Percentiles rank a stretch among this genome's conserved stretches.
These are phyloP conservation scores for Flammula alnicola DNA, from an alignment of 1,284 basidiomycete genomes.

Conservation along the genomic window DNA sequence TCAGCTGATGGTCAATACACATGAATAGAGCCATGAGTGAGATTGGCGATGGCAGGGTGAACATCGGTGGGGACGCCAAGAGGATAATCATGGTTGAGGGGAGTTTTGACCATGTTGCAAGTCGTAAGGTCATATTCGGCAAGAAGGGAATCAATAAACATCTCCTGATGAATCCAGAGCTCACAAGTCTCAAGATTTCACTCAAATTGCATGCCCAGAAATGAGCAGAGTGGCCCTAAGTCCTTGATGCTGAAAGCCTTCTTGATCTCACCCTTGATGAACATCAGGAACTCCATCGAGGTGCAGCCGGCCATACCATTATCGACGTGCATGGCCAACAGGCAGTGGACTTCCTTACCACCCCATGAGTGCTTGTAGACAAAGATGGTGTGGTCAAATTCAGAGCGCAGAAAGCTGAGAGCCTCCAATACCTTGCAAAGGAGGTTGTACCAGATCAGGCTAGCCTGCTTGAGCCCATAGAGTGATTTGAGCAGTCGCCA, in stretches of 20 bases:
- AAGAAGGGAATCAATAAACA: conserved; percentile 9
- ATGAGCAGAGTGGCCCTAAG: conserved; percentile 8
- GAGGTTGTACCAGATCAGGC: conserved; percentile 26
- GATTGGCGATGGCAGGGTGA: background rate
- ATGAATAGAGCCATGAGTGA: too few relatives aligned
- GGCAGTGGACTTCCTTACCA: conserved; percentile 3
- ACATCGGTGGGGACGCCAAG: background rate
- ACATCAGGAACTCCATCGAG: conserved; percentile 1
- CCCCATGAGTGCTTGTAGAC: conserved; percentile 6
- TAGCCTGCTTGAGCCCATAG: conserved; percentile 30
- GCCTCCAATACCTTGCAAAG: conserved; percentile 14
- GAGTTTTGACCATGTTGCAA: conserved; percentile 7
- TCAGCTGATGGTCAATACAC: too few relatives aligned
- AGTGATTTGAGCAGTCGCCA: conserved; percentile 20
- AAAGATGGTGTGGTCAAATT: conserved; percentile 12
- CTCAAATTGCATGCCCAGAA: conserved; percentile 14
- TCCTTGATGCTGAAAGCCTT: conserved; percentile 20
- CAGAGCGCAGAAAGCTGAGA: conserved; percentile 7
- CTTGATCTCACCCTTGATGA: conserved; percentile 12
- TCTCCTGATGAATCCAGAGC: conserved; percentile 14
- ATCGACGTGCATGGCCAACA: conserved; percentile 16
- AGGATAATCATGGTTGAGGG: conserved; percentile 1
- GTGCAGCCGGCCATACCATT: conserved; percentile 10
- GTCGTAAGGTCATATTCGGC: conserved; percentile 7
- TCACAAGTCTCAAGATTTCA: background rate